Evolutionary conservation across 2,329 filamentous ascomycete genomes (phyloP).

Genomic region (Didymella arachidicola): DNA sequence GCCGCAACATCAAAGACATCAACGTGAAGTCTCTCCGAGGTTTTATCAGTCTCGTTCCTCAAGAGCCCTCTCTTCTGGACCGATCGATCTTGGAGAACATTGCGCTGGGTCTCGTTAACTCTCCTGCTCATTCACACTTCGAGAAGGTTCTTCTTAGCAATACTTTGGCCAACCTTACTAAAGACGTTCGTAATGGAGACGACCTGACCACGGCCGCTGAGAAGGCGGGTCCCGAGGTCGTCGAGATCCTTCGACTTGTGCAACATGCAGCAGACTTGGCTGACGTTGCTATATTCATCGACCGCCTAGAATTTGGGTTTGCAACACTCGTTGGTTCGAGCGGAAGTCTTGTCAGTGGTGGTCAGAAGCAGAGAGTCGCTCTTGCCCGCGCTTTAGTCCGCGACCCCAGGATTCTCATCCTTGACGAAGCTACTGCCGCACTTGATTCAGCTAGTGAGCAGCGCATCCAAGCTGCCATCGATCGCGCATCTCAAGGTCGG

Average conservation of each 20-base stretch:
- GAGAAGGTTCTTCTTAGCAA: constrained; percentile 59
- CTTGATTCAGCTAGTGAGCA: constrained; percentile 67
- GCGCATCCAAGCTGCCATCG: constrained; percentile 58
- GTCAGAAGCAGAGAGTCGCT: constrained; percentile 67
- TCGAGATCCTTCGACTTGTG: constrained; percentile 61
- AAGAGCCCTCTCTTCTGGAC: constrained; percentile 61
- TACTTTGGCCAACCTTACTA: constrained; percentile 60
- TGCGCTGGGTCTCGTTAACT: constrained; percentile 59
- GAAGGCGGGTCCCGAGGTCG: constrained; percentile 27
- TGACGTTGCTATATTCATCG: constrained; percentile 66
- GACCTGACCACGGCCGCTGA: constrained; percentile 50
- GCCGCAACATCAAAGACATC: constrained; percentile 52
- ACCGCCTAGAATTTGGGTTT: constrained; percentile 59
- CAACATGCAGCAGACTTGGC: constrained; percentile 63
- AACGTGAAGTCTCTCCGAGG: constrained; percentile 50
- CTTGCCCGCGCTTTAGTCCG: constrained; percentile 64
- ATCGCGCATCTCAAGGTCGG: constrained; percentile 42
- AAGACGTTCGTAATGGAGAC: constrained; percentile 60
- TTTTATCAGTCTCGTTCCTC: constrained; percentile 56
- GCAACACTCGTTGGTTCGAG: constrained; percentile 61
- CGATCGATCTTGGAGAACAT: constrained; percentile 64
- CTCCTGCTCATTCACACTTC: constrained; percentile 51
- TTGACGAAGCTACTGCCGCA: constrained; percentile 69
- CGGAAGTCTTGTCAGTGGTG: constrained; percentile 64
- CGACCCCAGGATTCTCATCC: constrained; percentile 64